These are phyloP conservation scores for Acidiella bohemica DNA, from an alignment of 495 filamentous ascomycete species.

Conservation along the genomic window DNA sequence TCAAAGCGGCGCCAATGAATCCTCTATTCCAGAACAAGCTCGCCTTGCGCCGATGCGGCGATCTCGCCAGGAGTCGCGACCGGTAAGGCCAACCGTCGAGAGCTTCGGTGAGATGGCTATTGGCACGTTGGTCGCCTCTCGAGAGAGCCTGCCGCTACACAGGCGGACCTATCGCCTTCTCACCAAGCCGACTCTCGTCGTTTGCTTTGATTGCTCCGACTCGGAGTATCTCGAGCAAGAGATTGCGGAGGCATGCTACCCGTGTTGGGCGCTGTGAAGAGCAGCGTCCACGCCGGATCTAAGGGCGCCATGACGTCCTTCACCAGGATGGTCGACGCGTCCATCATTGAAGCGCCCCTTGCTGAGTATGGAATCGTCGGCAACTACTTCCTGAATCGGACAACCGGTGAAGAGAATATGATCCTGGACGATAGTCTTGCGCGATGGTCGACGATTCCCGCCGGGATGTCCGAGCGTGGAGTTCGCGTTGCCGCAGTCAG, in stretches of 20 bases:
- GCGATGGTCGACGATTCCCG: slow-evolving; percentile 28
- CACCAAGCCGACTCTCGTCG: slow-evolving; percentile 23
- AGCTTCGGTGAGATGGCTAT: slow-evolving; percentile 5
- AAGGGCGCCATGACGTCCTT: slow-evolving; percentile 30
- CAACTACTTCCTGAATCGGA: slow-evolving; percentile 30
- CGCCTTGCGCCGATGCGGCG: slow-evolving; percentile 3
- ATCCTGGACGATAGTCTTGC: slow-evolving; percentile 26
- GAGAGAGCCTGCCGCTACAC: background rate
- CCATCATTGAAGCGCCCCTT: slow-evolving; percentile 28
- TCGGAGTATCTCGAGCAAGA: slow-evolving; percentile 24
- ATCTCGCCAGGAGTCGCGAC: slow-evolving; percentile 4
- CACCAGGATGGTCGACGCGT: slow-evolving; percentile 30
- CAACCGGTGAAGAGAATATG: slow-evolving; percentile 28
- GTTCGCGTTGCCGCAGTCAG: slow-evolving; percentile 30
- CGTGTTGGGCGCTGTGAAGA: slow-evolving; percentile 20
- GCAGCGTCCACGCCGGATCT: slow-evolving; percentile 27
- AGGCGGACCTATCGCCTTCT: background rate
- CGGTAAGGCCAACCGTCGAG: slow-evolving; percentile 1
- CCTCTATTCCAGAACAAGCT: slow-evolving; percentile 4
- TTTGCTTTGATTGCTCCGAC: slow-evolving; percentile 32
- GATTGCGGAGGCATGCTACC: slow-evolving; percentile 24
- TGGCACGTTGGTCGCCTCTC: background rate
- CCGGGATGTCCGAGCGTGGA: slow-evolving; percentile 26
- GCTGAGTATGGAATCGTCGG: slow-evolving; percentile 27
- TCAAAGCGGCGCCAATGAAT: slow-evolving; percentile 1